Evolutionary conservation across 257 asterid genomes (phyloP), one percentile per base, ranked within the genome.

Genomic region (Solanum pennellii): DNA sequence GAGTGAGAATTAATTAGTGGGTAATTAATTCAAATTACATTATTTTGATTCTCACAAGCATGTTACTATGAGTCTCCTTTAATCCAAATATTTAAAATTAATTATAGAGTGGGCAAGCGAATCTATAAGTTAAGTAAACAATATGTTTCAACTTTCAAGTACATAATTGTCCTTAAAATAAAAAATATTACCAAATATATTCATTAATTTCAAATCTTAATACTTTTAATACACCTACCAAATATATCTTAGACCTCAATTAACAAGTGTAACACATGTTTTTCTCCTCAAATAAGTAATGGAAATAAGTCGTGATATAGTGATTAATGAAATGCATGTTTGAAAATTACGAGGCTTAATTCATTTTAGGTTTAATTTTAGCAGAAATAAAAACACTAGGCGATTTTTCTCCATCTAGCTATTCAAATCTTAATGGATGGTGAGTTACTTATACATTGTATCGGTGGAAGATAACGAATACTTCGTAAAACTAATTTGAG

Each of bases 331-430:
- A 68, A 8, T 33, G 35, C 5, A 33, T 68, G 11, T 1, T 27
- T 14, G 11, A 68, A 29, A 27, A 68, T 65, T 9, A 33, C 5
- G 18, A 27, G 39, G 21, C 1, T 11, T 62, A 33, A 33, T 33
- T 33, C 0, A 60, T 27, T 52, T 52, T 16, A 56, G 0, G 9
- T 65, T 65, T 8, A 10, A 65, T 0, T 2, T 65, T 7, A n/a
- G 8, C 3, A 5, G 2, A 25, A 1, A 65, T 0, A 68, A 13
- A 66, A 10, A 14, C 3, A 27, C 0, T 12, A 27, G 11, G 0
- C 3, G 74, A 13, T 68, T 27, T 68, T 12, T 68, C 1, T 14
- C 16, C 11, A 13, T 27, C 20, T 68, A 56, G 14, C 23, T 16
- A 52, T 65, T 65, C 4, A 65, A 65, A 35, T 25, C 29, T 65